Conservation (phyloP, 1,284 basidiomycete genomes). For the Flammula alnicola region DNA sequence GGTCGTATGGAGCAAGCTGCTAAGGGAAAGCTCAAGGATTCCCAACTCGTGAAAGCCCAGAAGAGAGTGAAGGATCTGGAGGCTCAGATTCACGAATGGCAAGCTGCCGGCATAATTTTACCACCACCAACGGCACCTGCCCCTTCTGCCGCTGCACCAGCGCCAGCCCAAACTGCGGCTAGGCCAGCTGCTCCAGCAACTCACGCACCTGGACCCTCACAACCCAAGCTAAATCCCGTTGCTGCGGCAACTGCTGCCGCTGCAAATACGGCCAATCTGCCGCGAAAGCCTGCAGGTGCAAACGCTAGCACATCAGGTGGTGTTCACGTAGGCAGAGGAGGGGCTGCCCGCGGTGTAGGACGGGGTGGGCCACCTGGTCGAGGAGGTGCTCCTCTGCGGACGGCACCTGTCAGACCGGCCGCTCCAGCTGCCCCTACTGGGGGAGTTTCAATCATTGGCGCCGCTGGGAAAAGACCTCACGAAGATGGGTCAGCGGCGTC, state of each 20-base stretch:
- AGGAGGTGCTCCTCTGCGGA: constrained; percentile 38
- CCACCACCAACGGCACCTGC: constrained; percentile 26
- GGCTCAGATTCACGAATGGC: constrained; percentile 59
- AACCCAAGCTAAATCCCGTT: constrained; percentile 16
- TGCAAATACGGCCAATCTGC: constrained; percentile 26
- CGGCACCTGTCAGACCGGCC: constrained; percentile 33
- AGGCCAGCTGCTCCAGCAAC: constrained; percentile 24
- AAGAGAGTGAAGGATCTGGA: constrained; percentile 69
- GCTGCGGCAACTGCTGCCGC: constrained; percentile 18
- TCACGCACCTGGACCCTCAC: constrained; percentile 20
- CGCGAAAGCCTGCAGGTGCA: constrained; percentile 24
- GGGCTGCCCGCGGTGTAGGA: constrained; percentile 37
- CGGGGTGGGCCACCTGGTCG: constrained; percentile 46
- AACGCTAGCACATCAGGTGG: constrained; percentile 23
- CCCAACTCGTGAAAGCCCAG: constrained; percentile 62
- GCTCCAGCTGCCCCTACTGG: constrained; percentile 28
- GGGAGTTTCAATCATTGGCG: constrained; percentile 68
- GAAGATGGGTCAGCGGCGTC: constrained; percentile 52
- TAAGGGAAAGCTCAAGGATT: constrained; percentile 72
- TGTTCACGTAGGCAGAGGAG: constrained; percentile 33
- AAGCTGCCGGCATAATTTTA: constrained; percentile 51
- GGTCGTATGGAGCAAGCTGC: constrained; percentile 64
- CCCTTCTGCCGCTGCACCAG: constrained; percentile 27
- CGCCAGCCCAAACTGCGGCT: constrained; percentile 23
- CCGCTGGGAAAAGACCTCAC: constrained; percentile 67